phyloP scores from a whole-genome alignment of 192 early-diverging fungal species.

The Helicostylum pulchrum region DNA sequence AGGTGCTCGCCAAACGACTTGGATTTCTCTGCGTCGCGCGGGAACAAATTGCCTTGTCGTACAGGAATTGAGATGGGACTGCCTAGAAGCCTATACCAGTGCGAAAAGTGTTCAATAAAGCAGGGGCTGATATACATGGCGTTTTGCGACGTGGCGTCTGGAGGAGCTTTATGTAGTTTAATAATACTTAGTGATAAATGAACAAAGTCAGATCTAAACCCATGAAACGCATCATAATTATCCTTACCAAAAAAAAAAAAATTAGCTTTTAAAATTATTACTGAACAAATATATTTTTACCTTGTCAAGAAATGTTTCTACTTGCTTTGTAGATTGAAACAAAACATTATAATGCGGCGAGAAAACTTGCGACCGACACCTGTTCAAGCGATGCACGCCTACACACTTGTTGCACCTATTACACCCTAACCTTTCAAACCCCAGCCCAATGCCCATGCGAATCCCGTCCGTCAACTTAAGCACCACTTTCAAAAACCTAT shows the following conservation, averaged over 20 bases:
- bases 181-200: slow-evolving; percentile 38
- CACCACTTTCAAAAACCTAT: slow-evolving; percentile 22
- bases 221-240: slow-evolving; percentile 35
- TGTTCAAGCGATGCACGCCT: background rate
- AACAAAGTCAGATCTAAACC: slow-evolving; percentile 37
- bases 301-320: slow-evolving; percentile 13
- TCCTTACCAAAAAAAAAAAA: background rate
- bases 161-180: background rate
- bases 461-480: slow-evolving; percentile 32
- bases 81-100: slow-evolving; percentile 32
- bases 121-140: slow-evolving; percentile 35
- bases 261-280: background rate
- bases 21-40: background rate
- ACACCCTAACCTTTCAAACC: slow-evolving; percentile 29
- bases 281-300: no score
- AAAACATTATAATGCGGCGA: slow-evolving; percentile 37
- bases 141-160: slow-evolving; percentile 9
- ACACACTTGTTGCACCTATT: background rate
- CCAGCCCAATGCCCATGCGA: slow-evolving; percentile 33
- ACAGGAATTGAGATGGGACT: slow-evolving; percentile 28
- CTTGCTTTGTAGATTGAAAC: slow-evolving; percentile 25
- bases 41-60: slow-evolving; percentile 32
- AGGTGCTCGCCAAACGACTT: slow-evolving; percentile 29
- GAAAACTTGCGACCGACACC: slow-evolving; percentile 21
- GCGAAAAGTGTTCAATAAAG: slow-evolving; percentile 23